Evolutionary conservation across 805 yeast species (phyloP), one percentile per base, ranked within the genome.

Genomic region (Metschnikowia noctiluminum): DNA sequence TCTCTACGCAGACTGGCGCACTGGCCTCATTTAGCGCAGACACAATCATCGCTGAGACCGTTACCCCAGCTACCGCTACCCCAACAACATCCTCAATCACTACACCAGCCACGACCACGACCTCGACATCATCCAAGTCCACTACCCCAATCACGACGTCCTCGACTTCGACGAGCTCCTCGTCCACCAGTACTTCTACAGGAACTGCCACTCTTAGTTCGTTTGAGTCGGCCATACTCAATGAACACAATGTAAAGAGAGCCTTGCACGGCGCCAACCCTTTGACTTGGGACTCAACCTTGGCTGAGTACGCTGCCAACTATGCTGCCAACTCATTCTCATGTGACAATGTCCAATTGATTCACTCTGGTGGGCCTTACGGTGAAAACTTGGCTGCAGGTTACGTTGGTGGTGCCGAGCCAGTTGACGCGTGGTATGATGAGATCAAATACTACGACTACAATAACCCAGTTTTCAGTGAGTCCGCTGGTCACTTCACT

Each of bases 381-480:
- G 94, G 94, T 69, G 92, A 87, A 64, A 87, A 87, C 69, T 73
- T 87, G 55, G 91, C 90, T 14, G 77, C 81, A 37, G 92, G 89
- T 52, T 76, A 76, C 56, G 66, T 80, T 4, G 84, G 78, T 3
- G 82, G 79, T 30, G 61, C 73, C 28, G 46, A 55, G 16, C 87
- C 89, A 2, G 86, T 85, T 36, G 84, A 83, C 51, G 82, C 85
- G 38, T 87, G 94, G 94, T 86, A 86, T 67, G 65, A 71, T 50
- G 92, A 87, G 70, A 85, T 83, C 55, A 48, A 59, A 10, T 51
- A 63, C 45, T 87, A 85, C 68, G 69, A 79, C 65, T 85, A 65
- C 68, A 61, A 66, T 41, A 65, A 77, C 43, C 80, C 83, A 28
- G 83, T 80, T 48, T 72, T 67, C 56, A 74, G 74, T 47, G 72